These are phyloP conservation scores for Keqinozyma sinolaborantium DNA, from an alignment of 1,139 yeast genomes.

Conservation along the genomic window DNA sequence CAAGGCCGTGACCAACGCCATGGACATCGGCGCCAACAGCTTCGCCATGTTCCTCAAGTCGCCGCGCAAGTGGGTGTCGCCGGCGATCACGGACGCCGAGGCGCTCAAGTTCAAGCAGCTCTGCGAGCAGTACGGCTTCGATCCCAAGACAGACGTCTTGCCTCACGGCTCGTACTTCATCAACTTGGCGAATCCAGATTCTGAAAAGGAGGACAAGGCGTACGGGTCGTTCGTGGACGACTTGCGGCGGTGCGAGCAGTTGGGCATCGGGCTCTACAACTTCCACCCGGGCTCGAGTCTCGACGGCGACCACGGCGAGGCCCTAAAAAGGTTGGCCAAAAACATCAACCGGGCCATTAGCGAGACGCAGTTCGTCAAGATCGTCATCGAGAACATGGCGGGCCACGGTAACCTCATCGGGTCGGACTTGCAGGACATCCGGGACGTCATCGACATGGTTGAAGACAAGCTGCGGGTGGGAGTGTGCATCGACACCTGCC, in stretches of 20 bases:
- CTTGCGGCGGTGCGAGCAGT: constrained; percentile 75
- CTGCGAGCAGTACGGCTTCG: constrained; percentile 61
- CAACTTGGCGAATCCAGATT: constrained; percentile 87
- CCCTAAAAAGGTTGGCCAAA: constrained; percentile 65
- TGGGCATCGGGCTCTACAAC: constrained; percentile 83
- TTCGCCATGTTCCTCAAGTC: constrained; percentile 90
- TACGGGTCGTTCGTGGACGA: constrained; percentile 84
- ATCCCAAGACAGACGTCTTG: constrained; percentile 71
- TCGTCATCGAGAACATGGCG: constrained; percentile 96
- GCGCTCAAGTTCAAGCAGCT: constrained; percentile 58
- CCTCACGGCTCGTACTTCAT: constrained; percentile 96
- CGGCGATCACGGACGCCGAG: constrained; percentile 67
- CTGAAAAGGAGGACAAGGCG: constrained; percentile 73
- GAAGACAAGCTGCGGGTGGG: constrained; percentile 82
- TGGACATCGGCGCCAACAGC: constrained; percentile 74
- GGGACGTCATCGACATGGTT: constrained; percentile 68
- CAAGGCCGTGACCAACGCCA: constrained; percentile 72
- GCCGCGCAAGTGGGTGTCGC: constrained; percentile 89
- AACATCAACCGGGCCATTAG: constrained; percentile 76
- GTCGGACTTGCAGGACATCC: constrained; percentile 70
- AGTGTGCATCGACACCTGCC: constrained; percentile 94
- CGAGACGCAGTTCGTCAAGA: constrained; percentile 73
- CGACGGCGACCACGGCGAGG: constrained; percentile 63
- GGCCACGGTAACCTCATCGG: constrained; percentile 95
- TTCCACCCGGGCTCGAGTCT: constrained; percentile 94